Evolutionary conservation across 169 alveolate genomes (phyloP).

Genomic region (Cryptosporidium sp.): DNA sequence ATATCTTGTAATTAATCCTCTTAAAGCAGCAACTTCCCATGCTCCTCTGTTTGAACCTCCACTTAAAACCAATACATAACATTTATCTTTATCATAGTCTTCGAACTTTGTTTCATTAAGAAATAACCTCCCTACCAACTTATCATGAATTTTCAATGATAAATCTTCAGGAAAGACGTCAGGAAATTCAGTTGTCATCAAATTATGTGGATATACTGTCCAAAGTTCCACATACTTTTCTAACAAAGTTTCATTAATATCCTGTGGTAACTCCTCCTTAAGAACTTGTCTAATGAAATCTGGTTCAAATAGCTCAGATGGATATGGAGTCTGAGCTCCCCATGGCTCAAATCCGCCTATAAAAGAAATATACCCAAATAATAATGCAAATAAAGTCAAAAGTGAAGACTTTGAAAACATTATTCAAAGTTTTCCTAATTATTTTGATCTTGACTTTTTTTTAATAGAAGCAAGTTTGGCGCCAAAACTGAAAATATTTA

Average conservation of each 20-base stretch:
- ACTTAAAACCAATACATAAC: slow-evolving; percentile 60
- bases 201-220: slow-evolving; percentile 72
- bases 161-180: slow-evolving; percentile 49
- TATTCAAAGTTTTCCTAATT: not conserved
- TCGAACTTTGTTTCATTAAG: slow-evolving; percentile 6
- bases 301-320: slow-evolving; percentile 22
- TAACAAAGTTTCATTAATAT: not conserved
- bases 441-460: not conserved
- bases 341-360: slow-evolving; percentile 35
- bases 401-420: not conserved
- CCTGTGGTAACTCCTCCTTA: slow-evolving; percentile 37
- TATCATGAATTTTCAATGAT: slow-evolving; percentile 35
- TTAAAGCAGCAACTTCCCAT: slow-evolving; percentile 75
- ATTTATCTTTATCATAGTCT: slow-evolving; percentile 49
- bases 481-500: not conserved
- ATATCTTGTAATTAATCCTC: slow-evolving; percentile 58
- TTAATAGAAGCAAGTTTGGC: not conserved
- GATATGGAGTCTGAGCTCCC: slow-evolving; percentile 72
- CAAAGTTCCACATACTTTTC: slow-evolving; percentile 42
- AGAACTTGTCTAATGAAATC: slow-evolving; percentile 26
- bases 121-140: slow-evolving; percentile 3
- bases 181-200: slow-evolving; percentile 39
- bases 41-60: slow-evolving; percentile 77
- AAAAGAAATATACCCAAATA: not conserved
- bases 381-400: not conserved